Evolutionary conservation across 2,329 filamentous ascomycete genomes (phyloP), one percentile per base, ranked within the genome.

Genomic region (Colletotrichum limetticola): DNA sequence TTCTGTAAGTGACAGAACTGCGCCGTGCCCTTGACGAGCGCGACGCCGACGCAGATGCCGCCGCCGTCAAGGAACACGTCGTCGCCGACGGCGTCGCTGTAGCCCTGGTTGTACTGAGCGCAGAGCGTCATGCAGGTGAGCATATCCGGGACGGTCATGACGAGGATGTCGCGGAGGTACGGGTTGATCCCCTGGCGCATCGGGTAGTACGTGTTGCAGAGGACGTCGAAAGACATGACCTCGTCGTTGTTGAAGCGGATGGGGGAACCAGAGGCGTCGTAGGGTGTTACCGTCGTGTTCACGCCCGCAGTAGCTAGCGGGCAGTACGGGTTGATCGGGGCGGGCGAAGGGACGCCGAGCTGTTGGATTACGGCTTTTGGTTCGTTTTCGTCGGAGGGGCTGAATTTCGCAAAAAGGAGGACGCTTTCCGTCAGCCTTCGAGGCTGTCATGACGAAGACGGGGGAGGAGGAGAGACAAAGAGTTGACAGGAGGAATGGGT

Each of bases 201-300:
- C 19, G 73, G 73, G 64, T 67, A 74, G 22, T 59, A 74, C 22
- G 73, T 74, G 66, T 74, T 66, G 58, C 71, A 74, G 11, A 74
- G 71, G 16, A 74, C 35, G 35, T 74, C 68, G 5, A 74, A 74
- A 35, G 64, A 69, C 71, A 74, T 73, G 37, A 63, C 72, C 65
- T 74, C 56, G 64, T 74, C 72, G 49, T 74, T 74, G 53, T 74
- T 74, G 71, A 74, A 74, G 69, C 70, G 69, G 55, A 74, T 74
- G 30, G 72, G 65, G 14, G 59, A 60, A 26, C 72, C 72, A 1
- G 72, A 74, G 32, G 71, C 72, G 61, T 74, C 72, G 60, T 74
- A 74, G n/a, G 72, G 66, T 14, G 72, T 74, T 8, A 74, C 66
- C 46, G 26, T 66, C 26, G 58, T 74, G 37, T 63, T 70, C 2